Conservation (phyloP, 257 asterid species). For the Fraxinus cuspidata region DNA sequence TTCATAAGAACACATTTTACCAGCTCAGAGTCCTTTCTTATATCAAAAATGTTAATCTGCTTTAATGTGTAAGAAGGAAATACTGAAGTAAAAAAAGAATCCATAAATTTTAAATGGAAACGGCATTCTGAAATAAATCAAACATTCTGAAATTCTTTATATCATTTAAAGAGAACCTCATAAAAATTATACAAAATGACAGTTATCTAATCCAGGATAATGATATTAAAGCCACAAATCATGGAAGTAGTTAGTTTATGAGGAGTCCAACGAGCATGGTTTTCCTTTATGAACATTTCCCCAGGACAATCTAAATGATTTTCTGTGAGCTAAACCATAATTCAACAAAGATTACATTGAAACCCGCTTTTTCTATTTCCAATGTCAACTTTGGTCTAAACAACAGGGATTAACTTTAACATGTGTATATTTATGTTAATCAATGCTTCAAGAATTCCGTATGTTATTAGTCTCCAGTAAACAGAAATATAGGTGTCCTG, state of each 20-base stretch:
- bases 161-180: neutral
- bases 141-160: conserved; percentile 1
- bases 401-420: neutral
- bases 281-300: conserved; percentile 5
- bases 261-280: conserved; percentile 9
- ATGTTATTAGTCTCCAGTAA: neutral
- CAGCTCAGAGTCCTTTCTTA: neutral
- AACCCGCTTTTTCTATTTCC: neutral
- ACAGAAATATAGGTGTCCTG: neutral
- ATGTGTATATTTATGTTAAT: neutral
- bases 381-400: neutral
- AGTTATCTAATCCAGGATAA: neutral
- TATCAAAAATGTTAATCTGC: conserved; percentile 3
- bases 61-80: neutral
- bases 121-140: conserved; percentile 17
- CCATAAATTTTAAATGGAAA: conserved; percentile 13
- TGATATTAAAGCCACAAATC: no score
- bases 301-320: conserved; percentile 13
- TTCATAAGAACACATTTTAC: neutral
- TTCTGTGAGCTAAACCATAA: conserved; percentile 15
- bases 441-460: neutral
- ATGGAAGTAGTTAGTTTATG: neutral
- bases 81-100: neutral
- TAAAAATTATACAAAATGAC: neutral
- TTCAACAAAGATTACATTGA: conserved; percentile 3